Evolutionary conservation across 1,284 basidiomycete genomes (phyloP), one percentile per base, ranked within the genome.

Genomic region (Ceratobasidium theobromae): DNA sequence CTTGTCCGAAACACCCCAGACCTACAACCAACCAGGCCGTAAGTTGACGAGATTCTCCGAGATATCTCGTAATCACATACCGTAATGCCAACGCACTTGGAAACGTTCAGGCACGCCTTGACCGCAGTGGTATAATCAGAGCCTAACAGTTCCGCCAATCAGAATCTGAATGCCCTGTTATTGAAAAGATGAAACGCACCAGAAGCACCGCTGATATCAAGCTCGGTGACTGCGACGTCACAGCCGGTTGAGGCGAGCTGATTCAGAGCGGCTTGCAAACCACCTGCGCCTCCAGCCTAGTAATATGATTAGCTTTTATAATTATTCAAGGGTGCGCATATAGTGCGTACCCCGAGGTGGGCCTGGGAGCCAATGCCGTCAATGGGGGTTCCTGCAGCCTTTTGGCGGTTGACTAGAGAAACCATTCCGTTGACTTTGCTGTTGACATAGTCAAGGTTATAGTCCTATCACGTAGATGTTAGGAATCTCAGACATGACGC

Each of bases 311-410:
- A 65, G 43, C 9, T 5, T 11, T 11, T 6, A 45, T 45, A 5
- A 6, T 11, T 45, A 6, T 45, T 11, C 9, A 38, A 38, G 35
- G 16, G 16, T 38, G 5, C 18, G 6, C 43, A 45, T 45, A 25
- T 28, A 9, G 9, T 14, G 52, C 28, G 3, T 16, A 49, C n/a
- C 12, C 40, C 5, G 35, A 43, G 67, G 41, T 69, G 69, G 28
- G 68, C 58, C 75, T 85, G 82, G 49, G 84, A 75, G 35, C 84
- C 84, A 60, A 86, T 74, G 64, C 84, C 83, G 71, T 85, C 81
- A 71, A 86, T 80, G n/a, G 84, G 83, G 1, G 80, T 78, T 40
- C 77, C 78, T 38, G 77, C 73, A 11, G 75, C 23, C 25, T 52
- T 64, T 38, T 64, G 46, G 35, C 58, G 46, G 25, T 64, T 64